Evolutionary conservation across 495 filamentous ascomycete species (phyloP).

Genomic region (Penicillium atrosanguineum): DNA sequence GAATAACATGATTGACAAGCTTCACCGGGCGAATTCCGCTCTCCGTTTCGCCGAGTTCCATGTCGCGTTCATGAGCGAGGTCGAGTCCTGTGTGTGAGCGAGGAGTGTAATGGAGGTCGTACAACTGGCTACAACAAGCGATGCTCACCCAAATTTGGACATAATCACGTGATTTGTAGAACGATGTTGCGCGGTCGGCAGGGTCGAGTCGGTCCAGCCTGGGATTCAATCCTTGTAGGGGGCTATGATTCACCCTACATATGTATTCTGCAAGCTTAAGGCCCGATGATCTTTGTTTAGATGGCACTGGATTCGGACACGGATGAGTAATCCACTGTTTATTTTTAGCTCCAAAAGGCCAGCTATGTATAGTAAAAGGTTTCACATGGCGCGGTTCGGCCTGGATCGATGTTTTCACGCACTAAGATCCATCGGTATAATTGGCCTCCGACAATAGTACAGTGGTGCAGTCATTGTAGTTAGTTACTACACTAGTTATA

Average conservation of each 20-base stretch:
- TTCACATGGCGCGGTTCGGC: conserved; percentile 16
- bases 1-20: not conserved
- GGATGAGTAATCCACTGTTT: conserved; percentile 6
- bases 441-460: not conserved
- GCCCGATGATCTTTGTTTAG: not conserved
- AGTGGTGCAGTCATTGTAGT: not conserved
- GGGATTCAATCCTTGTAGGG: not conserved
- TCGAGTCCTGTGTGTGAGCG: conserved; percentile 3
- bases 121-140: not conserved
- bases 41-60: not conserved
- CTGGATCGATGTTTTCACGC: not conserved
- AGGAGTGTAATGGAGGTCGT: not conserved
- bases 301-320: not conserved
- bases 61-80: not conserved
- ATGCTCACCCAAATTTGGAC: not conserved
- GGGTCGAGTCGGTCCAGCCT: not conserved
- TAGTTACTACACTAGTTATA: not conserved
- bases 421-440: not conserved
- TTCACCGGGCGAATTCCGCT: not conserved
- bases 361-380: conserved; percentile 27
- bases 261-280: too few species aligned
- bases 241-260: not conserved
- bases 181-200: not conserved
- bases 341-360: conserved; percentile 20
- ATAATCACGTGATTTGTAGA: not conserved